Conservation (phyloP, 2,329 filamentous ascomycete genomes). For the Fusarium sp. region DNA sequence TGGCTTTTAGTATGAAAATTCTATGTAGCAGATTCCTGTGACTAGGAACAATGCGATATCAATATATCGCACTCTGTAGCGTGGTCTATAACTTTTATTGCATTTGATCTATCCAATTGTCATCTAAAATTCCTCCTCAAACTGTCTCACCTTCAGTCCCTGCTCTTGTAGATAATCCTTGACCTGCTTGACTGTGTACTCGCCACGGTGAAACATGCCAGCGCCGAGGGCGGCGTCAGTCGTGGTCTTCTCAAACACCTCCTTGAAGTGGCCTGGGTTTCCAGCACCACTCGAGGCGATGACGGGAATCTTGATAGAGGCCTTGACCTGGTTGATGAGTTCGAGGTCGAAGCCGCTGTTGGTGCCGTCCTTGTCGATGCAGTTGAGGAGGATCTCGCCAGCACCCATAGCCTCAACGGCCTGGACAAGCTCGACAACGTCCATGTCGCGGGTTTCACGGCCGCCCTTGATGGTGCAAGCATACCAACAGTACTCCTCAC, state of each 20-base stretch:
- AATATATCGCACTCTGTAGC: conserved; percentile 2
- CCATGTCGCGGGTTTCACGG: conserved; percentile 91
- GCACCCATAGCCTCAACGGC: conserved; percentile 97
- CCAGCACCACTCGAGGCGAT: conserved; percentile 96
- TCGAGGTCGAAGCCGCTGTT: conserved; percentile 96
- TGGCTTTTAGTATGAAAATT: conserved; percentile 17
- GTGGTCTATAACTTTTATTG: conserved; percentile 10
- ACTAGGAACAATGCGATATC: conserved; percentile 28
- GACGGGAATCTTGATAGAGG: conserved; percentile 88
- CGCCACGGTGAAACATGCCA: conserved; percentile 96
- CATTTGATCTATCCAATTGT: conserved; percentile 16
- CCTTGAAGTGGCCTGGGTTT: conserved; percentile 85
- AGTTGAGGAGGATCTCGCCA: conserved; percentile 95
- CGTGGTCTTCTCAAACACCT: conserved; percentile 87
- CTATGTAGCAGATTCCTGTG: conserved; percentile 12
- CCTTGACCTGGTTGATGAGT: conserved; percentile 89
- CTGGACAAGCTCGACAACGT: conserved; percentile 87
- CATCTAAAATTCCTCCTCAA: conserved; percentile 66
- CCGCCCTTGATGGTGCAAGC: conserved; percentile 97
- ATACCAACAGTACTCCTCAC: conserved; percentile 92
- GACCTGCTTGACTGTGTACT: conserved; percentile 94
- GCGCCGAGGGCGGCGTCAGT: conserved; percentile 95
- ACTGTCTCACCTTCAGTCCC: conserved; percentile 82
- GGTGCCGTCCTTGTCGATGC: conserved; percentile 96
- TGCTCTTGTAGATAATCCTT: conserved; percentile 82